Conservation (phyloP, 2,329 filamentous ascomycete genomes). For the Penicillium polonicum region DNA sequence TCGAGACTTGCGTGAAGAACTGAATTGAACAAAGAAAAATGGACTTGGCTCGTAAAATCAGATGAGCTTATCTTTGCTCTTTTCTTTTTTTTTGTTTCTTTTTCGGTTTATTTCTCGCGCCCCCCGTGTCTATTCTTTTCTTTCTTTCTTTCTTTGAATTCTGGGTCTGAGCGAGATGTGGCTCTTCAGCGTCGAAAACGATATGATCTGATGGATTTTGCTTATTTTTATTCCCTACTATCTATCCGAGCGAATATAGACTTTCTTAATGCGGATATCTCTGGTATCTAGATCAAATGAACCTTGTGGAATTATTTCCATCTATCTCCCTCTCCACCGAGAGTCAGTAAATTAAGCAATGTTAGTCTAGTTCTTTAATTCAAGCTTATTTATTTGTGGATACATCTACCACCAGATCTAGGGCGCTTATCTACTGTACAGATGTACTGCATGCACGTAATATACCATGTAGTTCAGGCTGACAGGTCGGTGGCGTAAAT, state of each 20-base stretch:
- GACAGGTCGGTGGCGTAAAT: neutral
- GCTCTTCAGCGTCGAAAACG: slow-evolving; percentile 6
- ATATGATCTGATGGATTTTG: slow-evolving; percentile 11
- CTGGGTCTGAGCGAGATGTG: neutral
- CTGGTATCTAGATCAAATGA: slow-evolving; percentile 6
- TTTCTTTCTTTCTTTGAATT: neutral
- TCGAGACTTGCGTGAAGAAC: slow-evolving; percentile 3
- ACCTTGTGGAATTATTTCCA: neutral
- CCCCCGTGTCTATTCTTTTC: neutral
- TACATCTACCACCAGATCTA: neutral
- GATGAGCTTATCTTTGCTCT: neutral
- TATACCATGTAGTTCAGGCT: neutral
- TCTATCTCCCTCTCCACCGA: slow-evolving; percentile 24
- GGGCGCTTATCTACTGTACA: neutral
- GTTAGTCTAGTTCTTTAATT: neutral
- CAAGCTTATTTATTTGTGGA: neutral
- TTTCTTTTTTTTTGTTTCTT: neutral
- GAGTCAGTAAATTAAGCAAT: neutral
- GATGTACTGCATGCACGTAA: neutral
- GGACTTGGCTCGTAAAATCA: neutral
- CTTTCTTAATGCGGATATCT: slow-evolving; percentile 4
- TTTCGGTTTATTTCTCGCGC: neutral
- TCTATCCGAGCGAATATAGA: slow-evolving; percentile 3
- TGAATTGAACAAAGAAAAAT: neutral
- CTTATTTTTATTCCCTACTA: neutral